Base-by-base conservation (phyloP, 345 rosid genomes). In the Carallia pectinifolia region DNA sequence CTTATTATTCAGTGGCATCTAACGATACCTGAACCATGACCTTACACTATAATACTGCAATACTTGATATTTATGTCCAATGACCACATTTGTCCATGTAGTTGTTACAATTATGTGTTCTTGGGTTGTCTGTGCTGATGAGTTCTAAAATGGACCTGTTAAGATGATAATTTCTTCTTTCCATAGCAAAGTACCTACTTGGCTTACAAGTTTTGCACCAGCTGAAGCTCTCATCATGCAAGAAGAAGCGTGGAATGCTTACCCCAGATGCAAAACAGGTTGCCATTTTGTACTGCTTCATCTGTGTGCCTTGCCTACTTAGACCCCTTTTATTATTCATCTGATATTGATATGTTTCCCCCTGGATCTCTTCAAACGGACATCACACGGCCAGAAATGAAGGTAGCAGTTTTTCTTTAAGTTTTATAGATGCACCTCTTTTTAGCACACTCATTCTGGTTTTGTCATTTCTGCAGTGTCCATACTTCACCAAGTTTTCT, bases 261-360 rank as follows among this genome's bases (percentile, higher is more conserved):
- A 83, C 62, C 93, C 93, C 30, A 85, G 88, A 77, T 89, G 90
- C 77, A 89, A 86, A 84, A 86, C 93, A 77, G 90, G 93, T 88
- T 71, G 69, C 50, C 9, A 33, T 55, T 53, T 67, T 31, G 53
- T 70, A 47, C 15, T 67, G 33, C 18, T 48, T 23, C 27, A 8
- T 0, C 70, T 12, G 7, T 4, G 27, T 47, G 5, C 6, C 36
- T 6, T 15, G 16, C 4, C 39, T 62, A 33, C 58, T 13, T 67
- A 30, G 6, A 53, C 16, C 47, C 16, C 47, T 65, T 54, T 29
- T 75, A 65, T 39, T 58, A 10, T 30, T 53, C 54, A 47, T 67
- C 66, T 66, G 64, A 58, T 44, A 71, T 71, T 88, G 37, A 83
- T 68, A 30, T 44, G 62, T 70, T 62, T 67, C 71, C 67, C 67